phyloP scores from a whole-genome alignment of 371 early-diverging fungal genomes.

The Rhizopus stolonifer region DNA sequence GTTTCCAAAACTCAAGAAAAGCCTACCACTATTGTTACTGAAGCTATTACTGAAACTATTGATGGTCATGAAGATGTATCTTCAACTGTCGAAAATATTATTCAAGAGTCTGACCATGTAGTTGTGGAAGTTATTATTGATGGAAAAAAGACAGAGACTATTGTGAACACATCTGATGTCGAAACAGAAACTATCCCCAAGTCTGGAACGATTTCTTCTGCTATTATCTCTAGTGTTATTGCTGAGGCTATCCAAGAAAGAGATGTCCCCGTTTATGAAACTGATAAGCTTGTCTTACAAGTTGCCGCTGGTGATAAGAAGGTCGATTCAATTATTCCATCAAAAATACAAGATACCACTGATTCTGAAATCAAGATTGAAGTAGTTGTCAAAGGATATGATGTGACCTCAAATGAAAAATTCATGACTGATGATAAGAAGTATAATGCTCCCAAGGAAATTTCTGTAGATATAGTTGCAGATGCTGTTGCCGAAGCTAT shows the following conservation, averaged over 20 bases:
- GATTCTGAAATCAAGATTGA: neutral
- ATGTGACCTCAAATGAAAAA: neutral
- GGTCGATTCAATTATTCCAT: neutral
- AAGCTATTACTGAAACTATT: conserved; percentile 3
- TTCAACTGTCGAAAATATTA: neutral
- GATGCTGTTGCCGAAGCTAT: too few species aligned
- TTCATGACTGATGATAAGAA: conserved; percentile 1
- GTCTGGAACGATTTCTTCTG: neutral
- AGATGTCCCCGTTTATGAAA: neutral
- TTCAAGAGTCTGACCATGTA: neutral
- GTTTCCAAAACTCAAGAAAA: neutral
- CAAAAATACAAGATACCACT: neutral
- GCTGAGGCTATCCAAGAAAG: neutral
- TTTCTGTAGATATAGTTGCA: neutral
- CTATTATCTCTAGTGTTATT: conserved; percentile 9
- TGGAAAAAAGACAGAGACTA: neutral
- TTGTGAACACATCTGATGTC: neutral
- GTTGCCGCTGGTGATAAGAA: neutral
- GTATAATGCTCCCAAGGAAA: neutral
- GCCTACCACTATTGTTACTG: conserved; percentile 7
- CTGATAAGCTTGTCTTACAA: neutral
- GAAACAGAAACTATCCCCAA: neutral
- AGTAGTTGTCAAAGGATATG: neutral
- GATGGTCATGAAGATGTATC: conserved; percentile 8
- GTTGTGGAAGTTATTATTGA: too few species aligned